These are phyloP conservation scores for Fusarium kyushuense DNA, from an alignment of 2,329 filamentous ascomycete genomes.

Conservation along the genomic window DNA sequence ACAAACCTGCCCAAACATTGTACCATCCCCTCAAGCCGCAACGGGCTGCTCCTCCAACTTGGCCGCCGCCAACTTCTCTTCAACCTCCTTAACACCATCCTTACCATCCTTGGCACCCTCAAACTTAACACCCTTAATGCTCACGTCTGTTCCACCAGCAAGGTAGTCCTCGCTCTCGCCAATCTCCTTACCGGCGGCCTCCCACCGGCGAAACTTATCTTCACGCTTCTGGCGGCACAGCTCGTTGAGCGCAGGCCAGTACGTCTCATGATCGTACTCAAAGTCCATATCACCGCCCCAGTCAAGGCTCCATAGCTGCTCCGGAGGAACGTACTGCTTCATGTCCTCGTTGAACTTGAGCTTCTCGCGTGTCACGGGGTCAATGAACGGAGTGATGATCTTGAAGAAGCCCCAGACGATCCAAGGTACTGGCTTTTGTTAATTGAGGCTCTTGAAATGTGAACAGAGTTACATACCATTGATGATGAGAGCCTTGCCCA, in stretches of 20 bases:
- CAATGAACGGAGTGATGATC: slow-evolving; percentile 94
- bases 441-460: background rate
- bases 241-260: slow-evolving; percentile 88
- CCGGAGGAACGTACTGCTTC: slow-evolving; percentile 80
- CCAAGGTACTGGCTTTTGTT: slow-evolving; percentile 76
- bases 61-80: slow-evolving; percentile 48
- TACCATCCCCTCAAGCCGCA: slow-evolving; percentile 18
- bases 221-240: slow-evolving; percentile 75
- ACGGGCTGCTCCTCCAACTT: slow-evolving; percentile 47
- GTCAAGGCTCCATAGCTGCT: slow-evolving; percentile 84
- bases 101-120: slow-evolving; percentile 23
- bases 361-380: slow-evolving; percentile 92
- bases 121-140: slow-evolving; percentile 52
- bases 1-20: background rate
- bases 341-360: slow-evolving; percentile 98
- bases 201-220: slow-evolving; percentile 77
- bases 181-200: slow-evolving; percentile 80
- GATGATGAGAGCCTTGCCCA: slow-evolving; percentile 89
- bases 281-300: slow-evolving; percentile 84
- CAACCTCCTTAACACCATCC: slow-evolving; percentile 40
- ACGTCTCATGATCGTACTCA: slow-evolving; percentile 86
- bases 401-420: slow-evolving; percentile 96
- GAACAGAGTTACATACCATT: slow-evolving; percentile 69
- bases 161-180: slow-evolving; percentile 91
- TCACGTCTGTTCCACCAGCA: slow-evolving; percentile 66